Conservation (phyloP, 2,329 filamentous ascomycete genomes). For the Zasmidium cellare region DNA sequence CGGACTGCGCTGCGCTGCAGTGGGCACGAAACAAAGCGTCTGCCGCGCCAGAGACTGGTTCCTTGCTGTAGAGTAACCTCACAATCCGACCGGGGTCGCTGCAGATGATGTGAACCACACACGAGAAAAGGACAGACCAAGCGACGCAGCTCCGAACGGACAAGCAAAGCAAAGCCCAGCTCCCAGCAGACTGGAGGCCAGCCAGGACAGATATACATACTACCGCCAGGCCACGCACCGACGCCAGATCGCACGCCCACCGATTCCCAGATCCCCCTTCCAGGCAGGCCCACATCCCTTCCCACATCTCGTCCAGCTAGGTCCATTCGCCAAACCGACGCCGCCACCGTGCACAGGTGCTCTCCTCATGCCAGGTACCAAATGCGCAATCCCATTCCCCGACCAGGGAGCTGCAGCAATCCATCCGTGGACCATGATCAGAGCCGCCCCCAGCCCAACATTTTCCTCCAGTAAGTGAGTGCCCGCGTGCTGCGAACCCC, state of each 20-base stretch:
- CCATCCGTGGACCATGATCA: not conserved
- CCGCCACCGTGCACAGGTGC: slow-evolving; percentile 23
- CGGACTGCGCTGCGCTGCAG: slow-evolving; percentile 26
- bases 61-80: slow-evolving; percentile 37
- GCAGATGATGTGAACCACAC: slow-evolving; percentile 2
- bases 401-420: slow-evolving; percentile 9
- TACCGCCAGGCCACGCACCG: not conserved
- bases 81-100: slow-evolving; percentile 16
- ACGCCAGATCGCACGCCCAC: slow-evolving; percentile 14
- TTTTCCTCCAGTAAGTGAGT: not conserved
- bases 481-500: not conserved
- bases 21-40: slow-evolving; percentile 28
- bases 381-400: slow-evolving; percentile 18
- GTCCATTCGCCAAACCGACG: slow-evolving; percentile 9
- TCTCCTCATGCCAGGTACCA: slow-evolving; percentile 26
- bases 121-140: not conserved
- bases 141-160: not conserved
- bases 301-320: slow-evolving; percentile 6
- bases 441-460: slow-evolving; percentile 1
- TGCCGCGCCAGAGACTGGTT: slow-evolving; percentile 20
- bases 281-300: slow-evolving; percentile 11
- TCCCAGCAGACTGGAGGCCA: slow-evolving; percentile 17
- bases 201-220: slow-evolving; percentile 20
- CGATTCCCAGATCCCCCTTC: slow-evolving; percentile 12
- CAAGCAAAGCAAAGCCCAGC: not conserved